phyloP scores from a whole-genome alignment of 768 basidiomycete species.

The Mycena alexandri region DNA sequence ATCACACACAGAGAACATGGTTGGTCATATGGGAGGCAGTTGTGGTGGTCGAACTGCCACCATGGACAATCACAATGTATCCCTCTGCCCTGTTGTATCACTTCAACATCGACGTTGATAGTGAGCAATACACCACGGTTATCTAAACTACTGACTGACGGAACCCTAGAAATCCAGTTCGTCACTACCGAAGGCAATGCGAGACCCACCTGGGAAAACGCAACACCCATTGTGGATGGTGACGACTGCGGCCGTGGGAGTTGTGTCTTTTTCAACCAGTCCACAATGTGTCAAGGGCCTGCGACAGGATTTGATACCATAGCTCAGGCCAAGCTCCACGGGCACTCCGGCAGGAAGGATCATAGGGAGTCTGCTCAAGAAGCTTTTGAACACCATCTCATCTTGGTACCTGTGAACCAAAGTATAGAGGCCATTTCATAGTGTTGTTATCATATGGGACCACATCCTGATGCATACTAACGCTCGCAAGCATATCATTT shows the following conservation, averaged over 20 bases:
- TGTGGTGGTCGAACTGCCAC: constrained; percentile 46
- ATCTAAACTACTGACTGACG: no score
- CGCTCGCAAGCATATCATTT: no score
- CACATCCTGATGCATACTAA: no score
- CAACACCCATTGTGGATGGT: not conserved
- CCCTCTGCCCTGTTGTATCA: constrained; percentile 50
- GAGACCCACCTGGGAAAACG: not conserved
- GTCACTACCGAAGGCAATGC: not conserved
- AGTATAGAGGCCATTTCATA: no score
- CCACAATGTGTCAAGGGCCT: not conserved
- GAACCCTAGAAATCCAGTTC: not conserved
- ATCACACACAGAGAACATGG: constrained; percentile 42
- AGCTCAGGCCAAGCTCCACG: no score
- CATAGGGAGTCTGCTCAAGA: no score
- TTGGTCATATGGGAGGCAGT: constrained; percentile 52
- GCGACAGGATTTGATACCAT: not conserved
- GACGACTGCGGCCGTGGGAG: not conserved
- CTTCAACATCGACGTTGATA: constrained; percentile 47
- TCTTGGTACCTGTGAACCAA: no score
- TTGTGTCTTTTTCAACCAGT: constrained; percentile 2
- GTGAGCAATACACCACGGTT: no score
- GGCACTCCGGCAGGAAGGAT: no score
- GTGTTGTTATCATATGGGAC: no score
- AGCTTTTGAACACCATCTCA: no score
- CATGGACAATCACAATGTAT: constrained; percentile 46